Percentiles rank a stretch among this genome's conserved stretches.
Evolutionary conservation across 2,329 filamentous ascomycete species (phyloP).

Genomic region (Diaporthe citrichinensis): DNA sequence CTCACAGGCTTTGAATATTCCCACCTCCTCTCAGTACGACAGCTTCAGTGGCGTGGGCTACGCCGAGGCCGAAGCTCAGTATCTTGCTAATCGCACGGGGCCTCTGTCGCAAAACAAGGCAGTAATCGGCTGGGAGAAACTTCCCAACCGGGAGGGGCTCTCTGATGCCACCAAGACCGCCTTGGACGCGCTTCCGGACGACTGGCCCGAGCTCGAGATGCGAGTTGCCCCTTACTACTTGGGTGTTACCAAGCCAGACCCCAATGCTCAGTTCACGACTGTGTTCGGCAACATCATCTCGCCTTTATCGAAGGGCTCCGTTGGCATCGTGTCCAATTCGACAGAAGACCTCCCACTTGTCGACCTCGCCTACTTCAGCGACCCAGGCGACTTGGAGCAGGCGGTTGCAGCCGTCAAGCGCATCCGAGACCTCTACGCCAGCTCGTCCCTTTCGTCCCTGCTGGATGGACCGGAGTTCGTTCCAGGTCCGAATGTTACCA

Average conservation of each 20-base stretch:
- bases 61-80: neutral
- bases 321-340: conserved; percentile 51
- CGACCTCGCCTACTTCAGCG: conserved; percentile 54
- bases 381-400: conserved; percentile 33
- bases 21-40: conserved; percentile 21
- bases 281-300: conserved; percentile 42
- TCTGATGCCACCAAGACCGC: conserved; percentile 23
- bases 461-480: conserved; percentile 51
- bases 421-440: conserved; percentile 42
- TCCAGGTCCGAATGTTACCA: conserved; percentile 50
- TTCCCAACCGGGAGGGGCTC: conserved; percentile 29
- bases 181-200: conserved; percentile 34
- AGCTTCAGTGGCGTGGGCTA: conserved; percentile 31
- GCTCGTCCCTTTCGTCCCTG: conserved; percentile 21
- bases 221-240: conserved; percentile 31
- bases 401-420: conserved; percentile 46
- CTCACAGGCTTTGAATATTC: conserved; percentile 44
- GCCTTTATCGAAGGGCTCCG: conserved; percentile 51
- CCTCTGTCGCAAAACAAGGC: conserved; percentile 14
- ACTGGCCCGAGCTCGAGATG: conserved; percentile 40
- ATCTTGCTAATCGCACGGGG: conserved; percentile 16
- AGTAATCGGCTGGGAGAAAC: conserved; percentile 36
- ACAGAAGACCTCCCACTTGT: conserved; percentile 53
- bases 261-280: neutral
- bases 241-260: conserved; percentile 34